Evolutionary conservation across 345 rosid species (phyloP), one percentile per base, ranked within the genome.

Genomic region (Luvunga scandens): DNA sequence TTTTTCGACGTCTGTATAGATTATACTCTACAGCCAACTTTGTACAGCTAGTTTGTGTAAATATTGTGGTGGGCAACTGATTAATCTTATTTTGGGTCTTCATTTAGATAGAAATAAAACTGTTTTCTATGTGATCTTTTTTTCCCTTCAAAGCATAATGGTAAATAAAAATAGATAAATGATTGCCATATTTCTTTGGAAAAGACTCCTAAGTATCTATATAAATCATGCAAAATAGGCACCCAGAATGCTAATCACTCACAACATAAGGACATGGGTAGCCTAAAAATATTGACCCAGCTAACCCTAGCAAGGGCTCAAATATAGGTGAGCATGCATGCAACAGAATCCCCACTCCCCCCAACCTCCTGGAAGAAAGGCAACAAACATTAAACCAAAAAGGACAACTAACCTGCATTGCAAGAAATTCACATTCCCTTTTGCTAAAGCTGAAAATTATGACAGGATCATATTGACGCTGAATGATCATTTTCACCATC

Each of bases 391-490:
- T 28, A 69, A 27, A 75, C 27, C 48, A 69, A 42, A 19, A 24
- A 53, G 59, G 66, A 71, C 64, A 80, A 79, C 78, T 56, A 79
- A 92, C 99, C 97, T 96, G 99, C 98, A 92, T 94, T 8, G 99
- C 99, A 69, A 94, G 99, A 84, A 93, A 88, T 83, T 94, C 99
- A 9, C 98, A 96, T 77, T 96, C 99, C 83, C 96, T 92, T 87
- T 96, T 94, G 90, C 99, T 96, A 82, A 96, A 96, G 85, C 95
- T 91, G 88, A 96, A 96, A 84, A 93, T 89, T 77, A 96, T 93
- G 79, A 96, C 98, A 27, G 99, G 99, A 77, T 96, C 99, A 77
- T 96, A 96, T 62, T 96, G 99, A 45, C 98, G 91, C 79, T 86
- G 92, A 85, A 96, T 90, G 60, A 96, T 92, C 99, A 94, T 96